Evolutionary conservation across 1,284 basidiomycete genomes (phyloP).

Genomic region (Violaceomyces palustris): DNA sequence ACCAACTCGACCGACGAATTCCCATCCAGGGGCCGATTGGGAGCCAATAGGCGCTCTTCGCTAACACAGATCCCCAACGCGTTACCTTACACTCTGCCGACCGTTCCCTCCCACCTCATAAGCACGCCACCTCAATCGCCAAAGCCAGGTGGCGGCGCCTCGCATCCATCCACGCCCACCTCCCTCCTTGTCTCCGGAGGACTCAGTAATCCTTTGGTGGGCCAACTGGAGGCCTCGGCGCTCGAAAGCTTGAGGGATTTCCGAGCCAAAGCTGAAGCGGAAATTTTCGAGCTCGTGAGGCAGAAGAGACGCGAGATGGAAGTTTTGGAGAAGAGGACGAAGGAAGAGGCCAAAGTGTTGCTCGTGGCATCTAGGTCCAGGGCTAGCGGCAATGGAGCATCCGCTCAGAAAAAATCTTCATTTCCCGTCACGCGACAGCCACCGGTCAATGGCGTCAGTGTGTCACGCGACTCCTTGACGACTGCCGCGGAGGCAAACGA

Average conservation of each 20-base stretch:
- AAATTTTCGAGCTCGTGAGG: conserved; percentile 30
- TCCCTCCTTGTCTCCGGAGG: conserved; percentile 2
- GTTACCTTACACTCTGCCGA: conserved; percentile 13
- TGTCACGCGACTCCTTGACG: no score
- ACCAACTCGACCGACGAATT: no score
- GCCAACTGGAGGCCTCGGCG: conserved; percentile 22
- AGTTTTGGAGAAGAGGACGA: conserved; percentile 19
- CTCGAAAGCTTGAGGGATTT: conserved; percentile 27
- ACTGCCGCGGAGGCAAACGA: no score
- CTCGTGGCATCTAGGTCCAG: no score
- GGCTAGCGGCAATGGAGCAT: no score
- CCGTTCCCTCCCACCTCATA: conserved; percentile 30
- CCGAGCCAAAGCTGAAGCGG: conserved; percentile 29
- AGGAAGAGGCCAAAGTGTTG: conserved; percentile 24
- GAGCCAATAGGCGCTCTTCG: no score
- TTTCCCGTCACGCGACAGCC: no score
- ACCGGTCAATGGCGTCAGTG: no score
- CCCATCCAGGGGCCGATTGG: no score
- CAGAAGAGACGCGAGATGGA: conserved; percentile 36
- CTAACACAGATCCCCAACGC: no score
- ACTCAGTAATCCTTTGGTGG: conserved; percentile 10
- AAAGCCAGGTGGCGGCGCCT: conserved; percentile 2
- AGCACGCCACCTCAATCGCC: conserved; percentile 20
- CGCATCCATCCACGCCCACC: conserved; percentile 1
- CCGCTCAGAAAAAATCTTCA: no score